Evolutionary conservation across 768 basidiomycete species (phyloP).

Genomic region (Coprinopsis marcescibilis): DNA sequence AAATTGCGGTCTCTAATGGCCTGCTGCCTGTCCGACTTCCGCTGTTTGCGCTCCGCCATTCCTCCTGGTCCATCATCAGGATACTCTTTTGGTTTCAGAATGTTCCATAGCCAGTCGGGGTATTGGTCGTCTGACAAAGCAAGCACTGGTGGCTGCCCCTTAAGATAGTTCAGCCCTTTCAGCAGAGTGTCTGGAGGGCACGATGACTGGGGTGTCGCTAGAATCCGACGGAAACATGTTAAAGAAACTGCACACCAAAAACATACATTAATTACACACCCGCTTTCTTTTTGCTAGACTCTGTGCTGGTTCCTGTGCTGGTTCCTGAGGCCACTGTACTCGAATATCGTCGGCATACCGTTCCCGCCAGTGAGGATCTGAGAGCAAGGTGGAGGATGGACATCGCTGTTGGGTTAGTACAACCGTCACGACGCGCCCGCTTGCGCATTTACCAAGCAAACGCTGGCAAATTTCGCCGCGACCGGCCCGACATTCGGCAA

Average conservation of each 20-base stretch:
- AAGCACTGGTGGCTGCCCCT: constrained; percentile 71
- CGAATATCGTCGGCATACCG: constrained; percentile 6
- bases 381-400: constrained; percentile 7
- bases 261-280: constrained; percentile 7
- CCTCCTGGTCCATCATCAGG: constrained; percentile 75
- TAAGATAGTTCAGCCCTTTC: constrained; percentile 78
- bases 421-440: neutral
- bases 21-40: constrained; percentile 59
- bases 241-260: neutral
- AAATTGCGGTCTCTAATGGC: constrained; percentile 80
- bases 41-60: constrained; percentile 47
- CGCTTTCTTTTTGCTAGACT: too few species aligned
- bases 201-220: constrained; percentile 43
- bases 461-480: constrained; percentile 1
- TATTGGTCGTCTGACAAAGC: constrained; percentile 80
- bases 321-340: constrained; percentile 6
- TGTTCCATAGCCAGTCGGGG: constrained; percentile 84
- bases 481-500: neutral
- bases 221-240: neutral
- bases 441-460: neutral
- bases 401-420: constrained; percentile 4
- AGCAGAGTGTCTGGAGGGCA: constrained; percentile 71
- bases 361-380: constrained; percentile 2
- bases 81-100: constrained; percentile 54
- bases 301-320: constrained; percentile 11